Conservation (phyloP, 2,329 filamentous ascomycete genomes). For the Lasiodiplodia hormozganensis region DNA sequence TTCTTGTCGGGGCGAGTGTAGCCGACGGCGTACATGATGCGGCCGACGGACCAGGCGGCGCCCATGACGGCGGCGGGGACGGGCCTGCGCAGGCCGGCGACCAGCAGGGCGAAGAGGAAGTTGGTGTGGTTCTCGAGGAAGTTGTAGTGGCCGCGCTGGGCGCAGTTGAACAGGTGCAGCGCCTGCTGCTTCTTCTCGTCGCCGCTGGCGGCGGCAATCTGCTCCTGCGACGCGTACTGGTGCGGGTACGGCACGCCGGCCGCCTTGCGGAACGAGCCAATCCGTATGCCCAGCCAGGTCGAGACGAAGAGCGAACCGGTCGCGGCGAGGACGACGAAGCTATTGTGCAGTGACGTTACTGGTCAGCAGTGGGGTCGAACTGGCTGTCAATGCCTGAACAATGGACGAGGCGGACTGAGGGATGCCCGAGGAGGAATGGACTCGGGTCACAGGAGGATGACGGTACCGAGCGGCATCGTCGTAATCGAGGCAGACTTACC, state of each 20-base stretch:
- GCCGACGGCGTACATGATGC: constrained; percentile 57
- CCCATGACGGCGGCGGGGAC: constrained; percentile 54
- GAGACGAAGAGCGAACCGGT: constrained; percentile 62
- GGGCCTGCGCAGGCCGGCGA: constrained; percentile 63
- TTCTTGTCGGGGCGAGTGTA: constrained; percentile 50
- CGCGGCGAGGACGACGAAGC: constrained; percentile 63
- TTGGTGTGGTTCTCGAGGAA: constrained; percentile 65
- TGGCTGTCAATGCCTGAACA: neutral
- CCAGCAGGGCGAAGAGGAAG: constrained; percentile 58
- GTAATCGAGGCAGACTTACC: constrained; percentile 37
- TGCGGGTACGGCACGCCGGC: constrained; percentile 65
- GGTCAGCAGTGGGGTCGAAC: neutral
- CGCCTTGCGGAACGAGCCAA: constrained; percentile 55
- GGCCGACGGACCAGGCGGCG: constrained; percentile 57
- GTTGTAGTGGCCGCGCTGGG: constrained; percentile 59
- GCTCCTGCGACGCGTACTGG: constrained; percentile 63
- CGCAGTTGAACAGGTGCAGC: constrained; percentile 54
- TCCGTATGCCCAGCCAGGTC: constrained; percentile 58
- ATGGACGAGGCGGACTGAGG: neutral
- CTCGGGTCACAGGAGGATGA: neutral
- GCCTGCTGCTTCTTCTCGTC: constrained; percentile 50
- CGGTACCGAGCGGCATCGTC: neutral
- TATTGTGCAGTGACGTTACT: constrained; percentile 37
- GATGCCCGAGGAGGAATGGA: neutral
- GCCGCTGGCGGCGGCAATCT: constrained; percentile 51